These are phyloP conservation scores for Xerocomus nothofagi DNA, from an alignment of 1,284 basidiomycete genomes.

Conservation along the genomic window DNA sequence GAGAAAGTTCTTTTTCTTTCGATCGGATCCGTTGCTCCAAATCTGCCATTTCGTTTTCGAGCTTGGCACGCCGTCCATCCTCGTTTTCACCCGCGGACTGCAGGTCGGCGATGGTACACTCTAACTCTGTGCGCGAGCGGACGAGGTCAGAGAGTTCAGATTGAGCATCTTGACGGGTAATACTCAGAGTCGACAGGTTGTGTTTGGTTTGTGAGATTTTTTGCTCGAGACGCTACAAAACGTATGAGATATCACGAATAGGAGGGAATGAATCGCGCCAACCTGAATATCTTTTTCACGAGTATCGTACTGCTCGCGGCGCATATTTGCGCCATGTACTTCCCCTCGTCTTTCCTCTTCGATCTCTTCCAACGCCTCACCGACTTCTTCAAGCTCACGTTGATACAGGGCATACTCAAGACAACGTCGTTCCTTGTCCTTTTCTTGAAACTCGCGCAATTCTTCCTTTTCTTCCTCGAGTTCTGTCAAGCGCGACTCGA, in stretches of 20 bases:
- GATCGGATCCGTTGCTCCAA: slow-evolving; percentile 61
- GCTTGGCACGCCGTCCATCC: slow-evolving; percentile 62
- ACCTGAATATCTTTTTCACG: slow-evolving; percentile 85
- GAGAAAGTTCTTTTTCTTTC: slow-evolving; percentile 63
- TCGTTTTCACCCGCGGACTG: slow-evolving; percentile 59
- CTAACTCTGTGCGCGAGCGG: slow-evolving; percentile 75
- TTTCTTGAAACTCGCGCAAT: slow-evolving; percentile 93
- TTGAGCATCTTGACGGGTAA: slow-evolving; percentile 72
- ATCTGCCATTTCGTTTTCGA: slow-evolving; percentile 64
- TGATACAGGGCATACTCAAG: slow-evolving; percentile 95
- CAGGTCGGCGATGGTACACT: slow-evolving; percentile 83
- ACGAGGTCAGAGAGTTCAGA: slow-evolving; percentile 80
- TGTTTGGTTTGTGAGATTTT: slow-evolving; percentile 74
- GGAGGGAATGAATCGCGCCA: slow-evolving; percentile 23
- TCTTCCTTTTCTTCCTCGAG: slow-evolving; percentile 98
- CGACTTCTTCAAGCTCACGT: slow-evolving; percentile 87
- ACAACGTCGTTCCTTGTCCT: slow-evolving; percentile 92
- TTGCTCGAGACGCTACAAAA: slow-evolving; percentile 66
- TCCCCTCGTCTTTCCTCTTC: slow-evolving; percentile 84
- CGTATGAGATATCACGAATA: slow-evolving; percentile 3
- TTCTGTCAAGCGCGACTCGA: slow-evolving; percentile 87
- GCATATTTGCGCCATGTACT: slow-evolving; percentile 79
- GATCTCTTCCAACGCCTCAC: slow-evolving; percentile 77
- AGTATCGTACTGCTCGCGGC: slow-evolving; percentile 78
- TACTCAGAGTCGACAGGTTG: slow-evolving; percentile 63